Evolutionary conservation across 1,284 basidiomycete species (phyloP).

Genomic region (Golubevia sp.): DNA sequence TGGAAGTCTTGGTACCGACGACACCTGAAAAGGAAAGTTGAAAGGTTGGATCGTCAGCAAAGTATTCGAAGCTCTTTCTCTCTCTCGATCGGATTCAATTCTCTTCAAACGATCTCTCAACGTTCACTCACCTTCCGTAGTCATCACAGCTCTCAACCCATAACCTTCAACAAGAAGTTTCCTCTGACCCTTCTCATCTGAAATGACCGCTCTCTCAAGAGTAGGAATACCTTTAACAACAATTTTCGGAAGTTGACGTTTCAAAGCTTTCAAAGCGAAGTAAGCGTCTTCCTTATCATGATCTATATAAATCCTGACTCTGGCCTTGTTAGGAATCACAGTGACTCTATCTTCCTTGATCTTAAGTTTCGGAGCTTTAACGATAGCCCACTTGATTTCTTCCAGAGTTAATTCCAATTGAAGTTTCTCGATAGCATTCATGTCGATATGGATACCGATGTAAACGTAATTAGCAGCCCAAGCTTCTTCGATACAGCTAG

Average conservation of each 20-base stretch:
- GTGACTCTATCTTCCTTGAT: slow-evolving; percentile 83
- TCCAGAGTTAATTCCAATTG: slow-evolving; percentile 93
- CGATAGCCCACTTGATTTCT: slow-evolving; percentile 89
- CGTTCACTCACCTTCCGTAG: slow-evolving; percentile 82
- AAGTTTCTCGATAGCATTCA: slow-evolving; percentile 83
- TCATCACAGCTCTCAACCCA: slow-evolving; percentile 97
- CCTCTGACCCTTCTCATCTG: slow-evolving; percentile 53
- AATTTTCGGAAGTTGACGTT: slow-evolving; percentile 51
- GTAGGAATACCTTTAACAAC: slow-evolving; percentile 57
- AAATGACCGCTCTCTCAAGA: slow-evolving; percentile 52
- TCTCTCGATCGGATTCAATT: too few relatives aligned
- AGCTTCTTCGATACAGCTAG: slow-evolving; percentile 90
- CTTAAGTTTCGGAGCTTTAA: slow-evolving; percentile 85
- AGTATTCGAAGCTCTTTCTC: too few relatives aligned
- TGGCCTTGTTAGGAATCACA: slow-evolving; percentile 47
- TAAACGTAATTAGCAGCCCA: slow-evolving; percentile 93
- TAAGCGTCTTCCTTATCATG: slow-evolving; percentile 25
- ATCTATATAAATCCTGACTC: not conserved
- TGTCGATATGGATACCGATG: slow-evolving; percentile 89
- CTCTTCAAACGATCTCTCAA: too few relatives aligned
- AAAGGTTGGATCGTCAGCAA: too few relatives aligned
- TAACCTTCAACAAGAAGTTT: slow-evolving; percentile 73
- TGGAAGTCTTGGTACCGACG: slow-evolving; percentile 85
- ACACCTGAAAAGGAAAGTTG: slow-evolving; percentile 69
- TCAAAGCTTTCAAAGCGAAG: slow-evolving; percentile 52